Evolutionary conservation across 257 asterid genomes (phyloP), one percentile per base, ranked within the genome.

Genomic region (Nyctanthes arbortristis): DNA sequence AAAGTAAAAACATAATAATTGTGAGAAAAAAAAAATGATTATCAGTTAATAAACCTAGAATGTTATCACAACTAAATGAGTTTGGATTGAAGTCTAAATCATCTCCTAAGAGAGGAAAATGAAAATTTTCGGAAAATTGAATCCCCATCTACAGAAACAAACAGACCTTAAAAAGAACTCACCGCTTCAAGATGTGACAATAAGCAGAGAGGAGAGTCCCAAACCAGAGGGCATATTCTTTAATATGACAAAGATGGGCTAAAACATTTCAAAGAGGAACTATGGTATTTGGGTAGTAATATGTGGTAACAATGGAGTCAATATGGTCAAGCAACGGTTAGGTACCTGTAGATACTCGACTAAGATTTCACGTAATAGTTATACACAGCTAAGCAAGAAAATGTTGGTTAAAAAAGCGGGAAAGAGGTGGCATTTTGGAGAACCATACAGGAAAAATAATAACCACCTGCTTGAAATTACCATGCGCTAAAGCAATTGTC

Each of bases 401-500:
- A 16, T 43, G 22, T 43, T 43, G 54, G 54, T 43, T 43, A 14
- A 43, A 43, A 43, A 43, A 40, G 16, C 22, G n/a, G 52, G 52
- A 18, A 43, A 52, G 16, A 13, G 27, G 8, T 3, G 20, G 22
- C 31, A 30, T 31, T 37, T 28, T 24, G 31, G 30, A 62, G 67
- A 43, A 16, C 22, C 1, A 9, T 4, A 11, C 0, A 7, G 6
- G 45, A 2, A n/a, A 62, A 43, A 61, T 37, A 75, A 69, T 37
- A 75, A 69, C 12, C 62, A 83, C 88, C 85, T 94, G 99, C 78
- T 92, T 91, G 79, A 91, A 94, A 81, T 89, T 84, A 71, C 99
- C 99, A 82, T 94, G 99, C 76, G 89, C 96, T 71, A 94, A 84
- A 75, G 99, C 92, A 76, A 94, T 88, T 57, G 97, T 91, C 99